Evolutionary conservation across 1,284 basidiomycete species (phyloP).

Genomic region (Meira nashicola): DNA sequence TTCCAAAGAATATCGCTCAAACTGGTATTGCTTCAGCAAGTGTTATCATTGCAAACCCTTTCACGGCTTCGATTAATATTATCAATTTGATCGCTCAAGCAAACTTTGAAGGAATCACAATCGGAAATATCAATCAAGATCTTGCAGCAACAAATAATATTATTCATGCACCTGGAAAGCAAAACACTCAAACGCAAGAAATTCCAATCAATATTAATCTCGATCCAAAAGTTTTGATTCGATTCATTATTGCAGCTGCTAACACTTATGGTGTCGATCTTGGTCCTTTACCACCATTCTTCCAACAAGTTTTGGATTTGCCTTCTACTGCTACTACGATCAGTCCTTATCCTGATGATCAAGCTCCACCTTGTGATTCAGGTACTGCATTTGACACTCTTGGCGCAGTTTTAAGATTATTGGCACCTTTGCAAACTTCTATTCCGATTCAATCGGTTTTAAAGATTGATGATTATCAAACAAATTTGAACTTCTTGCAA

Average conservation of each 20-base stretch:
- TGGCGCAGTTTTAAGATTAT: slow-evolving; percentile 62
- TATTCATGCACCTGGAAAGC: slow-evolving; percentile 64
- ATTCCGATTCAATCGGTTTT: slow-evolving; percentile 52
- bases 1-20: slow-evolving; percentile 51
- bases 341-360: slow-evolving; percentile 55
- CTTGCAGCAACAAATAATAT: slow-evolving; percentile 57
- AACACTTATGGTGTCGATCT: slow-evolving; percentile 62
- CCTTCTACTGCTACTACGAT: slow-evolving; percentile 63
- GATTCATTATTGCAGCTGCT: slow-evolving; percentile 61
- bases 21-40: slow-evolving; percentile 31
- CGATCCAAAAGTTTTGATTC: slow-evolving; percentile 63
- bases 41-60: slow-evolving; percentile 63
- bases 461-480: slow-evolving; percentile 54
- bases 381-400: slow-evolving; percentile 56
- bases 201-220: slow-evolving; percentile 66
- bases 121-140: slow-evolving; percentile 57
- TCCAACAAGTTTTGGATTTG: slow-evolving; percentile 61
- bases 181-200: slow-evolving; percentile 61
- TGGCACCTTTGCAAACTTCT: slow-evolving; percentile 62
- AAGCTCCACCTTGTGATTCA: slow-evolving; percentile 59
- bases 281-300: slow-evolving; percentile 63
- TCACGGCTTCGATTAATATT: slow-evolving; percentile 70
- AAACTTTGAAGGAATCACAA: slow-evolving; percentile 54
- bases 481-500: slow-evolving; percentile 65
- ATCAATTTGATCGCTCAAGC: slow-evolving; percentile 61